Conservation (phyloP, 176 grass and related monocot genomes). For the Neostapfia colusana region DNA sequence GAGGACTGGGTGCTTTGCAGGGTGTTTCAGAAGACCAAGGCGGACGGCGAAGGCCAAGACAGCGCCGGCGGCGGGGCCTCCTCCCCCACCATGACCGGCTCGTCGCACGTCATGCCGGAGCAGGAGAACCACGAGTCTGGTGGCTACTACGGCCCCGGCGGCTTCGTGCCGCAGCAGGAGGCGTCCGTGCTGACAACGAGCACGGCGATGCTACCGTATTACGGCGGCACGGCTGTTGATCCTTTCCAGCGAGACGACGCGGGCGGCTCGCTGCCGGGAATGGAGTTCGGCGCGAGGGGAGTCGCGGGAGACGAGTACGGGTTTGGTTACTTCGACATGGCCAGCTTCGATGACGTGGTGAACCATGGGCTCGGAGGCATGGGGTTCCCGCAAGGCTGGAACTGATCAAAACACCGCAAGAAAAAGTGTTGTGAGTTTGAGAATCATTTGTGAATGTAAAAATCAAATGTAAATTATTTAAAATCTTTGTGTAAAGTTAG, state of each 20-base stretch:
- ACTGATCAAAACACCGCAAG: background rate
- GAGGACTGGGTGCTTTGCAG: conserved; percentile 85
- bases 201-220: conserved; percentile 6
- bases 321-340: conserved; percentile 30
- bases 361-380: conserved; percentile 27
- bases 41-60: conserved; percentile 45
- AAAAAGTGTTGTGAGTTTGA: conserved; percentile 1
- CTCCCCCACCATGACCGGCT: conserved; percentile 3
- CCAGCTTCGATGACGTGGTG: conserved; percentile 10
- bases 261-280: background rate
- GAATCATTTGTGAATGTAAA: background rate
- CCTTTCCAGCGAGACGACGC: conserved; percentile 16
- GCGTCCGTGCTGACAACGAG: background rate
- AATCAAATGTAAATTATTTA: background rate
- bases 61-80: background rate
- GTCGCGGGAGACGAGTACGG: conserved; percentile 26
- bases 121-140: background rate
- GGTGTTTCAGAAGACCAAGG: conserved; percentile 64
- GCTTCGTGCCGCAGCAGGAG: background rate
- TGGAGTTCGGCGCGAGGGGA: background rate
- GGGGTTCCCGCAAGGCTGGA: conserved; percentile 44
- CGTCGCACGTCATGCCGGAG: conserved; percentile 6
- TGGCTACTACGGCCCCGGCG: conserved; percentile 15
- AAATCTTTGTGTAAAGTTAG: background rate
- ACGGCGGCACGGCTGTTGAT: conserved; percentile 15